These are phyloP conservation scores for Salix purpurea DNA, from an alignment of 345 rosid species.

Conservation along the genomic window DNA sequence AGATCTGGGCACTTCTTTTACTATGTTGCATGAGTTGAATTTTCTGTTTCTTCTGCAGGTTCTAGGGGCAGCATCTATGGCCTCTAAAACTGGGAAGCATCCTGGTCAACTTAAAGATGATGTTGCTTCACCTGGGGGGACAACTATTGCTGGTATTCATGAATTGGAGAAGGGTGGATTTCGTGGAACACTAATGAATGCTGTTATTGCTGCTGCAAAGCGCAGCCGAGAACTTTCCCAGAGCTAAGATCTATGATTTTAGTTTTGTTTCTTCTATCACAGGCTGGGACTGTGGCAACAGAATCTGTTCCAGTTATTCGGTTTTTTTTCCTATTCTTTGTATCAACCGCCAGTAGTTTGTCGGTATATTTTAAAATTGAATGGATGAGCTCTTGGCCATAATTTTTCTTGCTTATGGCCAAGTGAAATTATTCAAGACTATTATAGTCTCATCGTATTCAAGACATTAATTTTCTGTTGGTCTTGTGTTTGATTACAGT, in stretches of 20 bases:
- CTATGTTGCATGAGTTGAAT: neutral
- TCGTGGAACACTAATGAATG: conserved; percentile 81
- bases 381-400: no score
- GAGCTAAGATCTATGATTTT: conserved; percentile 18
- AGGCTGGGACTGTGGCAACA: neutral
- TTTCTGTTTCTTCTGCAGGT: conserved; percentile 43
- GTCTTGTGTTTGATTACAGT: no score
- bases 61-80: conserved; percentile 90
- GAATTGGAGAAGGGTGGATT: conserved; percentile 87
- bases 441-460: no score
- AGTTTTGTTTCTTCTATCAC: neutral
- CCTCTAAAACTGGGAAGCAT: conserved; percentile 68
- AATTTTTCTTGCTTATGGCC: no score
- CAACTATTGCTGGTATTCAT: conserved; percentile 82
- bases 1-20: no score
- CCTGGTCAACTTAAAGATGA: conserved; percentile 90
- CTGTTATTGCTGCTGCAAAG: conserved; percentile 78
- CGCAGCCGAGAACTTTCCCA: conserved; percentile 66
- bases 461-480: no score
- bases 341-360: no score
- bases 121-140: conserved; percentile 88
- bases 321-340: neutral
- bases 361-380: no score
- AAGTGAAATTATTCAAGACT: no score
- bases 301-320: neutral